Percentiles rank a stretch among this genome's conserved stretches.
Evolutionary conservation across 805 yeast species (phyloP).

Genomic region (Sugiyamaella chiloensis): DNA sequence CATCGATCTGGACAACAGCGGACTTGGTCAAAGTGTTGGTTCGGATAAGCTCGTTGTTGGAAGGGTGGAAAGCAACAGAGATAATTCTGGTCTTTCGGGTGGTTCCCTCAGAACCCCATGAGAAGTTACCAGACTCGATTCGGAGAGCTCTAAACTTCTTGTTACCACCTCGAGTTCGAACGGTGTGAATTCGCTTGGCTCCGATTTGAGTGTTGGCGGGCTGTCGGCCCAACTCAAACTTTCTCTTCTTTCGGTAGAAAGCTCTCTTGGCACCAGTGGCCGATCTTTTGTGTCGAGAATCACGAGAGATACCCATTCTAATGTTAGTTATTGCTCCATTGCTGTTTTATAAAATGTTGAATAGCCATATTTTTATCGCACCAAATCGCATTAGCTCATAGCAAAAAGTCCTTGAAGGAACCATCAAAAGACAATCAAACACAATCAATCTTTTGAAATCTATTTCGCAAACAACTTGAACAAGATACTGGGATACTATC

Average conservation of each 20-base stretch:
- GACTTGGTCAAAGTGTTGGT: conserved; percentile 99
- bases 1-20: conserved; percentile 99
- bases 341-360: too few species aligned
- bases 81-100: conserved; percentile 99
- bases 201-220: conserved; percentile 99
- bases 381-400: too few species aligned
- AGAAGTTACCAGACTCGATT: conserved; percentile 96
- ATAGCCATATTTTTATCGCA: too few species aligned
- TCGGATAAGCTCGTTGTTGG: conserved; percentile 99
- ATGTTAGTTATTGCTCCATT: conserved; percentile 6
- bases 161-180: conserved; percentile 99
- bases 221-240: conserved; percentile 99
- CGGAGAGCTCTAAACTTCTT: conserved; percentile 99
- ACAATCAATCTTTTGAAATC: too few species aligned
- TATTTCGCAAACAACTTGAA: too few species aligned
- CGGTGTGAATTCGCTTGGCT: conserved; percentile 97
- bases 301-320: conserved; percentile 99
- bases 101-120: conserved; percentile 99
- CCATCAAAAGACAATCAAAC: too few species aligned
- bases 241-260: conserved; percentile 99
- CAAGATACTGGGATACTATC: too few species aligned
- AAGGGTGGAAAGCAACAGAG: conserved; percentile 98
- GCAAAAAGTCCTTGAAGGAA: too few species aligned
- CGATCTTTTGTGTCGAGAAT: conserved; percentile 99
- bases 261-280: conserved; percentile 99